A percentile compares a stretch with the other conserved stretches of the same genome.
Evolutionary conservation across 2,329 filamentous ascomycete genomes (phyloP).

Genomic region (Pseudovirgaria hyperparasitica): DNA sequence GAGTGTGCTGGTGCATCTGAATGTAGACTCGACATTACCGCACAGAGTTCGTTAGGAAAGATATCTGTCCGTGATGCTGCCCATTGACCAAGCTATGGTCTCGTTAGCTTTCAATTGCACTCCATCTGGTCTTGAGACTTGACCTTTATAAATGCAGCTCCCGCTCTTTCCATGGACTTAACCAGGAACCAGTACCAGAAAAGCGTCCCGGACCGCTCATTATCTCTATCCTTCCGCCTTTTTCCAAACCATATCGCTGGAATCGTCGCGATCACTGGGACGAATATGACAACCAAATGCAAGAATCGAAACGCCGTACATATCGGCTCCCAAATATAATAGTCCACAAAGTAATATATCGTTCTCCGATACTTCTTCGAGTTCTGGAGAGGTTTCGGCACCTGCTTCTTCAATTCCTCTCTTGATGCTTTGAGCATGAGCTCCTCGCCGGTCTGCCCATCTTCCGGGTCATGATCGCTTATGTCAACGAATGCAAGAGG

Average conservation of each 20-base stretch:
- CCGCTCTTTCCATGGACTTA: slow-evolving; percentile 78
- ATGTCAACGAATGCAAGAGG: slow-evolving; percentile 48
- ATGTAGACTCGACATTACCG: slow-evolving; percentile 86
- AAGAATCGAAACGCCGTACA: slow-evolving; percentile 81
- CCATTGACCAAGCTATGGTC: slow-evolving; percentile 77
- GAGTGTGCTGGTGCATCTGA: slow-evolving; percentile 91
- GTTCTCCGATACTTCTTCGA: slow-evolving; percentile 45
- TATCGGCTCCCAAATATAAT: slow-evolving; percentile 67
- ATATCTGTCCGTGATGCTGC: slow-evolving; percentile 93
- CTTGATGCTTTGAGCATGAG: slow-evolving; percentile 79
- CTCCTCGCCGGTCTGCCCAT: slow-evolving; percentile 58
- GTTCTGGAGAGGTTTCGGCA: slow-evolving; percentile 49
- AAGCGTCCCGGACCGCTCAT: slow-evolving; percentile 68
- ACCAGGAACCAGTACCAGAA: slow-evolving; percentile 95
- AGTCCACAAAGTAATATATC: slow-evolving; percentile 54
- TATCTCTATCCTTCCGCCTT: slow-evolving; percentile 49
- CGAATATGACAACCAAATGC: slow-evolving; percentile 76
- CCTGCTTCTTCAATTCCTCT: slow-evolving; percentile 59
- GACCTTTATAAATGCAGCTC: slow-evolving; percentile 91
- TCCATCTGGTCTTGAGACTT: neutral
- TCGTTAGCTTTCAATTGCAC: slow-evolving; percentile 5
- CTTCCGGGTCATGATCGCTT: slow-evolving; percentile 34
- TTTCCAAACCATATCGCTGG: slow-evolving; percentile 71
- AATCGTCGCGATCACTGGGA: slow-evolving; percentile 72
- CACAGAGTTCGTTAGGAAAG: slow-evolving; percentile 85